These are phyloP conservation scores for Turnera subulata DNA, from an alignment of 345 rosid genomes.

Conservation along the genomic window DNA sequence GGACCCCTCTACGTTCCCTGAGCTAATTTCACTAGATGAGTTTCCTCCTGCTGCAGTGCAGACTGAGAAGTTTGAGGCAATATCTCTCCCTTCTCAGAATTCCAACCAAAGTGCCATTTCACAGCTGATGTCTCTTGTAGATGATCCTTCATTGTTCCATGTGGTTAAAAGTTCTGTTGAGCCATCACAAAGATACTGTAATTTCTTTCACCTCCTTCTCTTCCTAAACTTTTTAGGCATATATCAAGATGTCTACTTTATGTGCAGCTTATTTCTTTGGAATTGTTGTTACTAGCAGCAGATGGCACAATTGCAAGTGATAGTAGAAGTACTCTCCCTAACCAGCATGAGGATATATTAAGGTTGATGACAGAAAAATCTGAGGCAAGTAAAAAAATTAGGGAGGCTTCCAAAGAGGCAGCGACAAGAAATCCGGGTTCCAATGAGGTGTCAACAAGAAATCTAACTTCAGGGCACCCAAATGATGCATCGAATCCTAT, in stretches of 20 bases:
- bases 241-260: slow-evolving; percentile 4
- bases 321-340: slow-evolving; percentile 18
- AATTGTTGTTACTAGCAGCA: slow-evolving; percentile 30
- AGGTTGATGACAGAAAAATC: slow-evolving; percentile 17
- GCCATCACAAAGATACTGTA: slow-evolving; percentile 25
- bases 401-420: slow-evolving; percentile 18
- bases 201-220: slow-evolving; percentile 1
- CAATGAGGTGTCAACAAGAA: slow-evolving; percentile 17
- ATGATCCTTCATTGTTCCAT: slow-evolving; percentile 31
- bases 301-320: slow-evolving; percentile 24
- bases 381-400: slow-evolving; percentile 9
- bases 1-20: slow-evolving; percentile 13
- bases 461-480: slow-evolving; percentile 11
- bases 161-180: slow-evolving; percentile 17
- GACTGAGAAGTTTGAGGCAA: slow-evolving; percentile 4
- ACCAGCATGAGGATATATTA: slow-evolving; percentile 27
- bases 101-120: slow-evolving; percentile 25
- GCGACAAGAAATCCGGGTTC: slow-evolving; percentile 16
- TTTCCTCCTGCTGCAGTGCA: slow-evolving; percentile 16
- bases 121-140: slow-evolving; percentile 39
- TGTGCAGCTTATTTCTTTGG: slow-evolving; percentile 9
- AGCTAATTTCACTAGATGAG: slow-evolving; percentile 37
- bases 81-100: slow-evolving; percentile 15
- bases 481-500: slow-evolving; percentile 14
- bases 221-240: neutral